A percentile compares a stretch with the other conserved stretches of the same genome.
Conservation (phyloP, 2,329 filamentous ascomycete species). For the Botrytis byssoidea region DNA sequence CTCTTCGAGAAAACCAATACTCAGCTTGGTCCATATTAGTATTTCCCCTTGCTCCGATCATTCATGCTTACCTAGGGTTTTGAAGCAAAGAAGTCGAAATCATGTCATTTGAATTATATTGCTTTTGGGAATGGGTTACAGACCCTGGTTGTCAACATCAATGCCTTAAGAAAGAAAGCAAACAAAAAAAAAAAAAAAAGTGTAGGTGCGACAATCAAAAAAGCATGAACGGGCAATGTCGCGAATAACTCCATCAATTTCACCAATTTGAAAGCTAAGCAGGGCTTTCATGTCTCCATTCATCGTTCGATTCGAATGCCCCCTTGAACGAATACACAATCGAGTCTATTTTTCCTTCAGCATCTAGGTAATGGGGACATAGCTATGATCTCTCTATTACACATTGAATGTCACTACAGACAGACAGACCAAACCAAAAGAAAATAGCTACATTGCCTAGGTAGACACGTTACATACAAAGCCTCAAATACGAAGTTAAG, state of each 20-base stretch:
- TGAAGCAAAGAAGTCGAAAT: neutral
- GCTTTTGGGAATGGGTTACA: constrained; percentile 4
- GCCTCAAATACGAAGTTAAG: neutral
- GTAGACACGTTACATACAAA: neutral
- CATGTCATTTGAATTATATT: constrained; percentile 3
- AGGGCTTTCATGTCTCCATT: neutral
- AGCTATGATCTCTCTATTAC: neutral
- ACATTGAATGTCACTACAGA: neutral
- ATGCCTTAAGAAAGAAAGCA: constrained; percentile 19
- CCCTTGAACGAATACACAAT: neutral
- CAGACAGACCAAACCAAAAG: neutral
- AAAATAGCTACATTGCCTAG: neutral
- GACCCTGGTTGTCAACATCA: constrained; percentile 17
- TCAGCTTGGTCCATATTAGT: constrained; percentile 7
- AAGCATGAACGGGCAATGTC: constrained; percentile 28
- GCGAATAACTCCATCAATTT: constrained; percentile 13
- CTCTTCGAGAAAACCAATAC: neutral
- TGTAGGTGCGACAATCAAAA: neutral
- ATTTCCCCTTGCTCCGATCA: constrained; percentile 8
- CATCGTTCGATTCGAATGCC: neutral
- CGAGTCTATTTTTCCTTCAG: neutral
- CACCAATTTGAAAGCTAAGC: neutral
- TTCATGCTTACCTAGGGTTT: neutral
- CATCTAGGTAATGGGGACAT: neutral
- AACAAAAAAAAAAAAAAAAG: neutral